Conservation (phyloP, 495 filamentous ascomycete species). For the Bacidia rubella region DNA sequence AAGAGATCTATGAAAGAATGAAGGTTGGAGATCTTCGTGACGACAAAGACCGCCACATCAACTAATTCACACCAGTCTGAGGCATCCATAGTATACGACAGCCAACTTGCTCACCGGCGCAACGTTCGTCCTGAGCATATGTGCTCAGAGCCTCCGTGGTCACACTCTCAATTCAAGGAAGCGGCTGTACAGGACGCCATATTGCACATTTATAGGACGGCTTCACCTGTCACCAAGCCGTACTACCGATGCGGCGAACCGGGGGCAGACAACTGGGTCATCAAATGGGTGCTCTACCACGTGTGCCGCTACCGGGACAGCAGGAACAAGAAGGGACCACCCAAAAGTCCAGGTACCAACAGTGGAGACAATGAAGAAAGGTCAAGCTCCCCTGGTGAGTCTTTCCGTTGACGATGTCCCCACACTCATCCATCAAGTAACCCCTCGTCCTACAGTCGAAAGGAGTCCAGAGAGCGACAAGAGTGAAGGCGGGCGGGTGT, state of each 20-base stretch:
- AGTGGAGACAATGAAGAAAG: constrained; percentile 35
- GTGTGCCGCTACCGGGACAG: constrained; percentile 45
- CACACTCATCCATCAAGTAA: too few species aligned
- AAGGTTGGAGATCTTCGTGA: neutral
- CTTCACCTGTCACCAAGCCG: constrained; percentile 24
- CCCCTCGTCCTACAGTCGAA: too few species aligned
- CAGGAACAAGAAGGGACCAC: constrained; percentile 33
- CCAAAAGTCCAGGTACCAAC: too few species aligned
- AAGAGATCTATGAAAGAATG: neutral
- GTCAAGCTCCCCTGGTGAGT: neutral
- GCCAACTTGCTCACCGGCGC: constrained; percentile 27
- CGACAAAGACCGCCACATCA: neutral
- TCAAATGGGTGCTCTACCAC: constrained; percentile 44
- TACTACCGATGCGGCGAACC: constrained; percentile 29
- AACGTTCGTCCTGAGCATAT: constrained; percentile 28
- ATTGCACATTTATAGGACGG: constrained; percentile 24
- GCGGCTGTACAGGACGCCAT: constrained; percentile 24
- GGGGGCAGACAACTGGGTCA: constrained; percentile 43
- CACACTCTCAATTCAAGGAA: constrained; percentile 33
- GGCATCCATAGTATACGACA: constrained; percentile 33
- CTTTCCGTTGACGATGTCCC: neutral
- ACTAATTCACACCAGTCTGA: constrained; percentile 28
- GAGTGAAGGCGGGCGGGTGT: too few species aligned
- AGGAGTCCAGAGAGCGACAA: too few species aligned
- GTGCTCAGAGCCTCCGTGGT: constrained; percentile 29